phyloP scores from a whole-genome alignment of 768 basidiomycete genomes.

The Mycena haematopus region DNA sequence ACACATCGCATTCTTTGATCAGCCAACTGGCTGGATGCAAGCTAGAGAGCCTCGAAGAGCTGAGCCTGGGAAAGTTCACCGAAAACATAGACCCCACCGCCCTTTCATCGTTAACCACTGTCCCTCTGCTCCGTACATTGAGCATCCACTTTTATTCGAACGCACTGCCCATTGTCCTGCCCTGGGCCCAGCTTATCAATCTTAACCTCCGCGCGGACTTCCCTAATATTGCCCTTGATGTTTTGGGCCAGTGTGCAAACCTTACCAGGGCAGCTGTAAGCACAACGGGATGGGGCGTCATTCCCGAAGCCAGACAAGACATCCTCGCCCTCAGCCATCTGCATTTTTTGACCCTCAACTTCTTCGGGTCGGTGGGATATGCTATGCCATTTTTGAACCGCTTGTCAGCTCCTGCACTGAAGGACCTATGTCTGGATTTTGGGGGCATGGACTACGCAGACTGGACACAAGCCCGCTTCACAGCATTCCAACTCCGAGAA shows the following conservation, averaged over 20 bases:
- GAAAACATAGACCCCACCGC: no score
- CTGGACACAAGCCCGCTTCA: not conserved
- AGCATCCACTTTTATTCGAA: not conserved
- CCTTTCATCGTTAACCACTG: not conserved
- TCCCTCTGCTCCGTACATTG: not conserved
- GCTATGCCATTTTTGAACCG: not conserved
- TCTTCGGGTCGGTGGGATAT: not conserved
- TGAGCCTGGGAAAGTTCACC: not conserved
- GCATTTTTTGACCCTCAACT: not conserved
- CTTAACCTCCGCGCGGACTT: not conserved
- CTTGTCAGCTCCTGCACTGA: not conserved
- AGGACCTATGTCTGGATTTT: not conserved
- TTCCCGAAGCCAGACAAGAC: not conserved
- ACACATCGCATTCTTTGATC: not conserved
- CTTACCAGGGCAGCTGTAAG: not conserved
- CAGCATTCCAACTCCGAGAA: conserved; percentile 1
- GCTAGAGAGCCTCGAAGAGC: not conserved
- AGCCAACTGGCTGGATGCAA: not conserved
- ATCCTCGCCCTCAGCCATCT: not conserved
- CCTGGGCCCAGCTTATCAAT: not conserved
- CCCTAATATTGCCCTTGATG: not conserved
- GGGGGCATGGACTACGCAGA: not conserved
- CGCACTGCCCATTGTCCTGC: not conserved
- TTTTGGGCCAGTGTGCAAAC: not conserved
- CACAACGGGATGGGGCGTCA: not conserved